Percentiles rank a stretch among this genome's conserved stretches.
Conservation (phyloP, 2,329 filamentous ascomycete species). For the Aspergillus fructus region DNA sequence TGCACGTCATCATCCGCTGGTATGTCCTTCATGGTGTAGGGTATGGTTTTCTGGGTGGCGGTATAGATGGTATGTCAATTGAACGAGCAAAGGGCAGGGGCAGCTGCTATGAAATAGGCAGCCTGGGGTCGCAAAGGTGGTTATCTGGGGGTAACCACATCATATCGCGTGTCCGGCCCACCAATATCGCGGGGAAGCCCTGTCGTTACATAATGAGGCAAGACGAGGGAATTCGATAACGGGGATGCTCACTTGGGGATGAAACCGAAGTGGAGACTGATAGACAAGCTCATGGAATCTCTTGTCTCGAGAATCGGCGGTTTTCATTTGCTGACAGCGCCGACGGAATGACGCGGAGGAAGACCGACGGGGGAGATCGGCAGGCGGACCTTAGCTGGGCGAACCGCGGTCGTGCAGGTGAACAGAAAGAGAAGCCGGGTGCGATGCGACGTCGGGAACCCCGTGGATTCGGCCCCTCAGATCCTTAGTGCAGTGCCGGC, state of each 20-base stretch:
- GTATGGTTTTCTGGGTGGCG: too few relatives aligned
- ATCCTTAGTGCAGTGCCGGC: too few relatives aligned
- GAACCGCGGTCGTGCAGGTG: not conserved
- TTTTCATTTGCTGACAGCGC: not conserved
- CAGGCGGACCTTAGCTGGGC: not conserved
- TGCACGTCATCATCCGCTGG: slow-evolving; percentile 47
- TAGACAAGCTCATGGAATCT: not conserved
- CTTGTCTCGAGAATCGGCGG: not conserved
- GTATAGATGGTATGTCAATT: too few relatives aligned
- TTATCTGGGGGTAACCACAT: too few relatives aligned
- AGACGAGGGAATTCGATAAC: slow-evolving; percentile 2
- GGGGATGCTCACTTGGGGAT: not conserved
- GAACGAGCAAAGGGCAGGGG: not conserved
- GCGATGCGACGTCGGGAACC: too few relatives aligned
- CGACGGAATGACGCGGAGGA: not conserved
- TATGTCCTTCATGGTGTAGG: slow-evolving; percentile 16
- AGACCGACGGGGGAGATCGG: not conserved
- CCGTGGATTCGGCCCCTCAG: too few relatives aligned
- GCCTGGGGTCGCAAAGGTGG: not conserved
- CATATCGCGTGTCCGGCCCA: not conserved
- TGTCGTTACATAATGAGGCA: not conserved
- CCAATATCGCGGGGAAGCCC: not conserved
- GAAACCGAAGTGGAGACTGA: not conserved
- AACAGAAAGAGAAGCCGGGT: not conserved
- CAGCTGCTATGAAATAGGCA: not conserved